These are phyloP conservation scores for Punctularia strigosozonata DNA, from an alignment of 768 basidiomycete species.

Conservation along the genomic window DNA sequence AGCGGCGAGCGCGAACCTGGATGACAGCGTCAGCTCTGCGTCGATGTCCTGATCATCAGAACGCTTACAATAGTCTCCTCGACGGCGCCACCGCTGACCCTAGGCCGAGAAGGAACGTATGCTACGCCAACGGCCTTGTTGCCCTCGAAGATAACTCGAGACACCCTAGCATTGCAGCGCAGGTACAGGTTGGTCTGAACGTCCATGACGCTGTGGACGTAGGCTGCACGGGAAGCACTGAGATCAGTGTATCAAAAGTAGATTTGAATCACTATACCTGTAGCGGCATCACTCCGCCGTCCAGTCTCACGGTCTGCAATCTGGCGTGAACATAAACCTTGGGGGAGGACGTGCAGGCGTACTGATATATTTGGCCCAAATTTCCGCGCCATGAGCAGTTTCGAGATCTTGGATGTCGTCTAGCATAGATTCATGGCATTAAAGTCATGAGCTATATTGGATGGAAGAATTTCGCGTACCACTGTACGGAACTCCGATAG, in stretches of 20 bases:
- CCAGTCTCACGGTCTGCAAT: slow-evolving; percentile 64
- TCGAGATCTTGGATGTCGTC: slow-evolving; percentile 30
- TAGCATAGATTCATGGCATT: background rate
- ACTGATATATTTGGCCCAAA: slow-evolving; percentile 75
- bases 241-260: background rate
- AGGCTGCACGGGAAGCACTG: slow-evolving; percentile 24
- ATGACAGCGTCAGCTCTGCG: slow-evolving; percentile 1
- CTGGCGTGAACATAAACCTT: too few species aligned
- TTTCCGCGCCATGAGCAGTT: slow-evolving; percentile 52
- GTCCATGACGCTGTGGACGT: slow-evolving; percentile 64
- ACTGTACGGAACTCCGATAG: slow-evolving; percentile 52
- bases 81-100: slow-evolving; percentile 36
- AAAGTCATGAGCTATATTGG: slow-evolving; percentile 16
- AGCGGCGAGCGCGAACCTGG: slow-evolving; percentile 46
- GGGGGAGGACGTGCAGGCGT: too few species aligned
- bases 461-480: slow-evolving; percentile 27
- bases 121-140: slow-evolving; percentile 62
- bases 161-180: slow-evolving; percentile 54
- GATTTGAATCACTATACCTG: slow-evolving; percentile 24
- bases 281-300: slow-evolving; percentile 59
- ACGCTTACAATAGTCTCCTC: slow-evolving; percentile 41
- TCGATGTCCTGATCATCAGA: background rate
- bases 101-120: slow-evolving; percentile 53
- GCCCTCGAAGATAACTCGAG: slow-evolving; percentile 62
- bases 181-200: slow-evolving; percentile 55